A percentile compares a stretch with the other conserved stretches of the same genome.
Conservation (phyloP, 2,329 filamentous ascomycete genomes). For the Neofusicoccum sp. region DNA sequence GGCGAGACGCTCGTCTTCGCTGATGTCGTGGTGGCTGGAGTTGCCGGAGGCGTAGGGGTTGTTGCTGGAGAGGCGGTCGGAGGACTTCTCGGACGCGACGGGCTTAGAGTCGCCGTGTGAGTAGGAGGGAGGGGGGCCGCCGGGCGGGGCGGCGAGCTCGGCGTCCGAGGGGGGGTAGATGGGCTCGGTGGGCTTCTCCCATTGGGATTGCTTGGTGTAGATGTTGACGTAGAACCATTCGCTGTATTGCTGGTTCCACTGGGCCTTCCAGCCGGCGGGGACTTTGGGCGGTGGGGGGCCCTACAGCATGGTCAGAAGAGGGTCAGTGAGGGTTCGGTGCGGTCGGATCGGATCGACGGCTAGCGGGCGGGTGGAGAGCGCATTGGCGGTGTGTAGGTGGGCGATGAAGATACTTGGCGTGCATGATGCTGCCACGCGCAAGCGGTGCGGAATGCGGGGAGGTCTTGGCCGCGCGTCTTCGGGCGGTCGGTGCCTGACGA, state of each 20-base stretch:
- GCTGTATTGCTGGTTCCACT: slow-evolving; percentile 82
- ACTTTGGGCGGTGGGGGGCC: slow-evolving; percentile 58
- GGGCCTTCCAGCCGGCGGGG: slow-evolving; percentile 80
- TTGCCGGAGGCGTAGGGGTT: slow-evolving; percentile 63
- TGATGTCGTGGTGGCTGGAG: slow-evolving; percentile 34
- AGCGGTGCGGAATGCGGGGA: background rate
- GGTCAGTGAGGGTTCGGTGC: no score
- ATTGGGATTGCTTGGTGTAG: slow-evolving; percentile 84
- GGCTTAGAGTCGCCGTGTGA: slow-evolving; percentile 43
- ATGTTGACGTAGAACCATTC: slow-evolving; percentile 95
- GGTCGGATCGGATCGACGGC: slow-evolving; percentile 19
- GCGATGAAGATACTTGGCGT: slow-evolving; percentile 5
- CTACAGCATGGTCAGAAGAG: slow-evolving; percentile 22
- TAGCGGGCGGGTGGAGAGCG: slow-evolving; percentile 7
- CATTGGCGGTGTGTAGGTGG: slow-evolving; percentile 1
- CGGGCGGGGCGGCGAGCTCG: slow-evolving; percentile 43
- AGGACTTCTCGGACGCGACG: slow-evolving; percentile 48
- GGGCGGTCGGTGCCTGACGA: background rate
- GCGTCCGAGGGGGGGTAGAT: slow-evolving; percentile 53
- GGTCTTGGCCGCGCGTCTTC: background rate
- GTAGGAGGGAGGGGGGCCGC: slow-evolving; percentile 69
- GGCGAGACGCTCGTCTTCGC: slow-evolving; percentile 72
- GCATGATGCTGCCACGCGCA: background rate
- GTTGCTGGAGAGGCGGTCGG: slow-evolving; percentile 61
- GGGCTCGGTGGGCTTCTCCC: slow-evolving; percentile 76